Evolutionary conservation across 140 eudicot species (phyloP), one percentile per base, ranked within the genome.

Genomic region (Oenanthe javanica): DNA sequence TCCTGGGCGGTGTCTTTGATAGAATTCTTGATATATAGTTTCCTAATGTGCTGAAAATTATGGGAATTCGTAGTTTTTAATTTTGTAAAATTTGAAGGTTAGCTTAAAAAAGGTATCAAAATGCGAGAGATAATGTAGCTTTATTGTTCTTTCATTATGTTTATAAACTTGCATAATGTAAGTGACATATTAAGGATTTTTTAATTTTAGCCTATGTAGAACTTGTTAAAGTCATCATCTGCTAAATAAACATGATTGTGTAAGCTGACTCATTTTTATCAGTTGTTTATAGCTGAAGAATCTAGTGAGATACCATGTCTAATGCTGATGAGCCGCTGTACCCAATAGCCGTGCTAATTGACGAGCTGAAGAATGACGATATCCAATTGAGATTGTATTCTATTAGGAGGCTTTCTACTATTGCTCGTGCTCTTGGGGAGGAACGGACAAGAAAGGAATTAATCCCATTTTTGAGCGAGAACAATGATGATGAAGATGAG

Each of bases 351-450:
- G 91, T 92, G 27, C 86, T 95, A 64, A 92, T 95, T 76, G 97
- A 95, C 40, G 99, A 95, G 85, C 82, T 95, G 69, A 95, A 95
- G 89, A 92, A 95, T 46, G 99, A 95, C 59, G 97, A 95, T 50
- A 91, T 95, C 49, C 97, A 92, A 57, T 84, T 95, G 73, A 81
- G 99, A 61, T 86, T 95, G 59, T 92, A 90, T 80, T 95, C 99
- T 23, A 95, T 95, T 42, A 88, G 99, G 79, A 89, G 92, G 83
- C 82, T 95, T 9, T 92, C 97, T 18, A 92, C 99, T 18, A 95
- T 95, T 79, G 99, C 97, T 2, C 97, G 99, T 72, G 97, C 97
- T 15, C 92, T 95, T 79, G 99, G 99, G 72, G 97, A 91, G 86
- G 99, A 95, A 47, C 84, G 99, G n/a, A 95, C 99, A 0, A 76